A percentile compares a stretch with the other conserved stretches of the same genome.
phyloP scores from a whole-genome alignment of 345 rosid species.

The Schrenkiella parvula region DNA sequence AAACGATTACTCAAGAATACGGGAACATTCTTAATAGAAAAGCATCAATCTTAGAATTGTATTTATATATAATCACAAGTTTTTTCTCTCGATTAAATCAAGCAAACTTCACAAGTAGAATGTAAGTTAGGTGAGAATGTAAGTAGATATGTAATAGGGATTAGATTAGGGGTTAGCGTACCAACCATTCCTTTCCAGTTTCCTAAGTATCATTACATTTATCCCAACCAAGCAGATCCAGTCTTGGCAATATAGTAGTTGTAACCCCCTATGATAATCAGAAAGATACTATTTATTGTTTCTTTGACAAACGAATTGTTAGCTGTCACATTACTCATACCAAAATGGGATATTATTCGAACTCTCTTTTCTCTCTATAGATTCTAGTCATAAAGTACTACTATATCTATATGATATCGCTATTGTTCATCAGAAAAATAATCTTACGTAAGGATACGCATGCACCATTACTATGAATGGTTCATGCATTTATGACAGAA shows the following conservation, averaged over 20 bases:
- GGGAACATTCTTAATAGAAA: too few relatives aligned
- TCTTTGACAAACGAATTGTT: background rate
- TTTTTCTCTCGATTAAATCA: background rate
- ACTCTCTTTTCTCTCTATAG: too few relatives aligned
- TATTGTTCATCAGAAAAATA: background rate
- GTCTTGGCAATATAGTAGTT: background rate
- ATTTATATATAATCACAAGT: background rate
- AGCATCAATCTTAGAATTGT: too few relatives aligned
- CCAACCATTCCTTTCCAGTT: background rate
- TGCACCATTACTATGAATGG: conserved; percentile 7
- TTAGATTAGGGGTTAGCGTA: background rate
- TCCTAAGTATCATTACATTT: background rate
- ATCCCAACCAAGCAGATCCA: background rate
- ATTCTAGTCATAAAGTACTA: background rate
- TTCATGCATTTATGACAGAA: background rate
- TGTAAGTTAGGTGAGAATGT: conserved; percentile 1
- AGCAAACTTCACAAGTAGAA: background rate
- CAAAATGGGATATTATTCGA: too few relatives aligned
- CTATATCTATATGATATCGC: too few relatives aligned
- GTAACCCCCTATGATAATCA: too few relatives aligned
- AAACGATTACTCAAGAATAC: too few relatives aligned
- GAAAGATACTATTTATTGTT: background rate
- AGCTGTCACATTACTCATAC: background rate
- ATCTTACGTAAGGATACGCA: background rate
- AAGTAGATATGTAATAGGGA: background rate